Base-by-base conservation (phyloP, 1,284 basidiomycete genomes). In the Pholiota adiposa region DNA sequence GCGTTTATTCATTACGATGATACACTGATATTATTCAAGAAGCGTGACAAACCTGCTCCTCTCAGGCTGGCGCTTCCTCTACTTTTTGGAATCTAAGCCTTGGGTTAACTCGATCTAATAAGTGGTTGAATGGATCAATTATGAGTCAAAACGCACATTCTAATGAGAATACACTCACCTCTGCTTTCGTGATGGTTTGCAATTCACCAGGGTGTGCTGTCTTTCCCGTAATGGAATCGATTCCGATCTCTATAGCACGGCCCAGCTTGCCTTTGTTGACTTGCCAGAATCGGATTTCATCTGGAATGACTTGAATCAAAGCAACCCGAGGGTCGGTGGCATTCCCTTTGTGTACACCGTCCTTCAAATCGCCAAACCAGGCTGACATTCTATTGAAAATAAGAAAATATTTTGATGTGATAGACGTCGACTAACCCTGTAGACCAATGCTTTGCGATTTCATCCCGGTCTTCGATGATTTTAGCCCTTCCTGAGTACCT, bases 311-410 rank as follows among this genome's bases (percentile, higher is more conserved):
- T 72, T 95, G 87, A 66, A 97, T 90, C 40, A 94, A 72, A 1
- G 87, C 83, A 3, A 97, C 85, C 27, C 96, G 85, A 0, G 94
- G 93, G 65, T 97, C 96, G 59, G 84, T 80, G 56, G 83, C 82
- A 69, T 91, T 85, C 33, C 95, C 95, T 63, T 88, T 92, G 74
- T 95, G 93, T 16, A 90, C 77, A n/a, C 92, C 93, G 67, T 97
- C 95, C 50, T 88, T 88, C 62, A 96, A 80, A 72, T 96, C 89
- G 19, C 92, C 93, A 69, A 97, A 96, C 85, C 93, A 97, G 0
- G 89, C 91, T 11, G 86, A 76, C 44, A 84, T 78, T 3, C 89
- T 90, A 52, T 2, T 25, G 0, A 55, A 19, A 16, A 46, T n/a
- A 49, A 25, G 41, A 54, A 49, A 16, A 12, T 27, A 12, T 46